These are phyloP conservation scores for Piromyces sp. DNA, from an alignment of 192 early-diverging fungal species.

Conservation along the genomic window DNA sequence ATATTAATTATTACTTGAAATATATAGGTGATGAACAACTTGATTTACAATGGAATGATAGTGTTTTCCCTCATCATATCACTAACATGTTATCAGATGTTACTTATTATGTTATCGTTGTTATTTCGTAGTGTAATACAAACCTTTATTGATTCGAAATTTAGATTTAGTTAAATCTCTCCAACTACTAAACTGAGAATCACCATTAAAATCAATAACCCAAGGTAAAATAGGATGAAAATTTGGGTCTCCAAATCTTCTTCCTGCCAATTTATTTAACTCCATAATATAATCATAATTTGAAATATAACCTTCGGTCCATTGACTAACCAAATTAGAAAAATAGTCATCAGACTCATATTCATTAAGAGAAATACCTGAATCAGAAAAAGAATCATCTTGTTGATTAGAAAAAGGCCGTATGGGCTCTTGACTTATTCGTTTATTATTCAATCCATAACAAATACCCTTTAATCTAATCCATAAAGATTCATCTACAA, in stretches of 20 bases:
- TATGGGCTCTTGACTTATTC: slow-evolving; percentile 20
- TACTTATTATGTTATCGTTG: slow-evolving; percentile 51
- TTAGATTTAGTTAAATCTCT: slow-evolving; percentile 46
- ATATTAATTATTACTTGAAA: no score
- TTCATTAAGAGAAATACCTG: background rate
- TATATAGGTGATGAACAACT: slow-evolving; percentile 50
- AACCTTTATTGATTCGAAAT: slow-evolving; percentile 39
- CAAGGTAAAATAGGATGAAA: slow-evolving; percentile 53
- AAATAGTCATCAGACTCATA: slow-evolving; percentile 1
- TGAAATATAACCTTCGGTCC: background rate
- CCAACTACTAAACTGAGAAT: slow-evolving; percentile 22
- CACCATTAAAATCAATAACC: slow-evolving; percentile 47
- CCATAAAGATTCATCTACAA: background rate
- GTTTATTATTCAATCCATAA: slow-evolving; percentile 29
- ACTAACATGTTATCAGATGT: slow-evolving; percentile 49
- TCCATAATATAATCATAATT: slow-evolving; percentile 1
- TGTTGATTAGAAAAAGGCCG: slow-evolving; percentile 13
- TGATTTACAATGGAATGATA: slow-evolving; percentile 41
- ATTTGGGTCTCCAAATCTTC: slow-evolving; percentile 40
- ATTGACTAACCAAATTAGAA: background rate
- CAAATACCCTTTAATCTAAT: slow-evolving; percentile 12
- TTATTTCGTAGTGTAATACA: no score
- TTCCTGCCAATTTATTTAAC: slow-evolving; percentile 15
- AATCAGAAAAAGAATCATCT: background rate
- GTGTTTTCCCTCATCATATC: slow-evolving; percentile 48